Evolutionary conservation across 352 stramenopile species (phyloP), one percentile per base, ranked within the genome.

Genomic region (Elongisporangium undulatum): DNA sequence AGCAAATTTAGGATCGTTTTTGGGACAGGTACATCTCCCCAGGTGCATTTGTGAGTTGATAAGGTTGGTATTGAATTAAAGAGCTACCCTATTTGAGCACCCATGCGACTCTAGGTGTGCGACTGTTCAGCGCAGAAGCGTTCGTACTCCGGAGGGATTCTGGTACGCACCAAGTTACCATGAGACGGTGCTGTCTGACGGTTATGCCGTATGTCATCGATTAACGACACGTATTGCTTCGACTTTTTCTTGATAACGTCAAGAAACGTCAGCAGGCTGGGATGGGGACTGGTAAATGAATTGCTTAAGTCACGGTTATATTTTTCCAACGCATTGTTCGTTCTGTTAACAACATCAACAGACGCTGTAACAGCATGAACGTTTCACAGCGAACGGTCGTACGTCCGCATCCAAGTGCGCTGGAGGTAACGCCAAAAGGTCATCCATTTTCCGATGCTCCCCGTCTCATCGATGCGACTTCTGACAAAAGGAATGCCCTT

Each of bases 301-400:
- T 39, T 34, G 41, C 50, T 55, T 0, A 63, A 39, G 21, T 63
- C 29, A 9, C 38, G 38, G 15, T 41, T 63, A 16, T 63, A 63
- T 5, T 19, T 54, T 16, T 63, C 58, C 6, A 63, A 49, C 10
- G 51, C 38, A 49, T 63, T 63, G 51, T 63, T 58, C 7, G 50
- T 63, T 16, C 38, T 51, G 22, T 63, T 63, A 23, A 51, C 20
- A 23, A 51, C 17, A 15, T 53, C 52, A 24, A 54, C 58, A 4
- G 48, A 7, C 1, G 26, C 57, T 2, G 34, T 52, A 12, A 22
- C 34, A 12, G 55, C 29, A 34, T 16, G 53, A 26, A 63, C 21
- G 21, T 54, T 63, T 21, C 51, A 63, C 2, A 53, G 1, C 5
- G 9, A 16, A 0, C 34, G 58, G 4, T 51, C 17, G n/a, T 53